Base-by-base conservation (phyloP, 2,329 filamentous ascomycete species). In the Daldinia sp. region DNA sequence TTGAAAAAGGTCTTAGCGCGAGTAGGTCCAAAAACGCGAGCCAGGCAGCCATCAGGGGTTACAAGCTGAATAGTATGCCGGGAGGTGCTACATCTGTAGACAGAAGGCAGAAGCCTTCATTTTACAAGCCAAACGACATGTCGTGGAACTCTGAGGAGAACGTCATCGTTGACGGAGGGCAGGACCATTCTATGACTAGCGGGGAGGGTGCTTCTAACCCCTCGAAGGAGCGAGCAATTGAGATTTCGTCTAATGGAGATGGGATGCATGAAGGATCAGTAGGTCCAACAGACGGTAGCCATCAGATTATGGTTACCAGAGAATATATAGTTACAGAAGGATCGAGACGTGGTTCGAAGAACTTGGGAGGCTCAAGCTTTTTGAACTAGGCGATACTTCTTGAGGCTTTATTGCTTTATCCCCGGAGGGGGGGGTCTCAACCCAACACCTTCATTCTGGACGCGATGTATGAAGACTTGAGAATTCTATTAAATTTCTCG, bases 1-100 rank as follows among this genome's bases (percentile, higher is more conserved):
- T 74, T 7, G 69, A 73, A 7, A 72, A 70, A 34, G 63, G 64
- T 3, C 49, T 64, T 7, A 71, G 45, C 13, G 43, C 41, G 9
- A 64, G 43, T 9, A 63, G 39, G 13, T 64, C 62, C 2, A 62
- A 58, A 35, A 29, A 0, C 8, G 55, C 37, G 8, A 63, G 52
- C 17, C 41, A 58, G 9, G 59, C 25, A 11, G 53, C 57, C 10
- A 59, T 37, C 11, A 48, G 41, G 13, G 62, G 66, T 1, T 70
- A 71, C 23, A 61, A 35, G 21, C 61, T 70, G 5, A 48, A 43
- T 8, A 69, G 67, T 43, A 1, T 65, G 3, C 47, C 66, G 6
- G 41, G 55, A 6, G 50, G 39, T 6, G 34, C 17, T 5, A 39
- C 39, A 13, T 13, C 41, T 2, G 21, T n/a, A 37, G 59, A 52